These are phyloP conservation scores for Entomortierella parvispora DNA, from an alignment of 192 early-diverging fungal species.

Conservation along the genomic window DNA sequence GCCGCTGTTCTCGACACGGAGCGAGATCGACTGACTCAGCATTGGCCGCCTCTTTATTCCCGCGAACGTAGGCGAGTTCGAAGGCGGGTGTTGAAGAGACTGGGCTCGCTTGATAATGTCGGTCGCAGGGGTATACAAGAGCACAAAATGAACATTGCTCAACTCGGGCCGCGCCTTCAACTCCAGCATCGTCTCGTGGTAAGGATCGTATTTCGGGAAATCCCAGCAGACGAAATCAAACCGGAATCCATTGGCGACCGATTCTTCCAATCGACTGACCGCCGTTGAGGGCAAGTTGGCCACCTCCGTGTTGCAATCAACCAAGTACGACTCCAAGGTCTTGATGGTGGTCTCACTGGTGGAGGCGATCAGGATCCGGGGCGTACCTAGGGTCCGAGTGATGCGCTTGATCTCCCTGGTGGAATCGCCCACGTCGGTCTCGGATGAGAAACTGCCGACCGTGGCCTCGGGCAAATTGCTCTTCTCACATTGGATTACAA, in stretches of 20 bases:
- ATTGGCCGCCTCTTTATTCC: constrained; percentile 20
- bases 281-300: constrained; percentile 35
- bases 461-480: constrained; percentile 10
- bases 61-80: constrained; percentile 3
- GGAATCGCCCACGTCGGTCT: constrained; percentile 26
- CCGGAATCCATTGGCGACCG: constrained; percentile 43
- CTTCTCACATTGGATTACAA: constrained; percentile 50
- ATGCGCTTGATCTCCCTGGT: constrained; percentile 51
- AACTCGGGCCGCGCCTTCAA: constrained; percentile 23
- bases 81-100: constrained; percentile 32
- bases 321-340: constrained; percentile 25
- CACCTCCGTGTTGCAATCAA: constrained; percentile 46
- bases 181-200: constrained; percentile 40
- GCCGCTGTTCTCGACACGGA: constrained; percentile 19
- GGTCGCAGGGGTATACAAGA: constrained; percentile 24
- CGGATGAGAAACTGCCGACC: not conserved
- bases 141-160: constrained; percentile 47
- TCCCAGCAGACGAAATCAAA: constrained; percentile 55
- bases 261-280: constrained; percentile 41
- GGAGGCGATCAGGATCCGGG: constrained; percentile 46
- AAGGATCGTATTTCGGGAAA: constrained; percentile 39
- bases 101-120: constrained; percentile 40
- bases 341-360: constrained; percentile 40
- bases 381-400: constrained; percentile 38
- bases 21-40: constrained; percentile 30